Evolutionary conservation across 2,329 filamentous ascomycete genomes (phyloP), one percentile per base, ranked within the genome.

Genomic region (Aureobasidium mangrovei): DNA sequence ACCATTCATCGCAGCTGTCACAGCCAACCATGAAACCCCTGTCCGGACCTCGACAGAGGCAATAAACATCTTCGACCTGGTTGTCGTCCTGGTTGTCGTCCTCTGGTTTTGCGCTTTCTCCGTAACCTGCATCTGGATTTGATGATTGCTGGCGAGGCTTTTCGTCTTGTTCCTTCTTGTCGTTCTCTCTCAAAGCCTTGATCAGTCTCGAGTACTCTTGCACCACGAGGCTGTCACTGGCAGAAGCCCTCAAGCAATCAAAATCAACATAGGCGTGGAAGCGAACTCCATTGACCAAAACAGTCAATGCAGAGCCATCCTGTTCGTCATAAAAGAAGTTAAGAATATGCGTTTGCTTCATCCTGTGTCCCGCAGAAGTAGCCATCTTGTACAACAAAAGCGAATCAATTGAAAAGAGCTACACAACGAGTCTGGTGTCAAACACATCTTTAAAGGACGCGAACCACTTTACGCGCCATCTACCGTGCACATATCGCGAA

Each of bases 1-100:
- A 91, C 87, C 87, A 91, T 67, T 90, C 85, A 56, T 81, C 80
- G 60, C 85, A 82, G 70, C 87, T 89, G 73, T 91, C 87, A 71
- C 87, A 91, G 27, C 85, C 87, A 59, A 91, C 84, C 87, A 91
- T 91, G 33, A 53, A 53, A 4, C 49, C 49, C 26, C 40, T 27
- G 7, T 53, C 49, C 18, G 49, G 31, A 43, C 49, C 49, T 31
- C 40, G 49, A 44, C 49, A 53, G 2, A 53, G n/a, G 24, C 49
- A 53, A 32, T 53, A 53, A n/a, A 6, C 8, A 36, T 24, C 38
- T 10, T 35, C 10, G n/a, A 35, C 10, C 32, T 39, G 12, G 6
- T 39, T 9, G 12, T 39, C 36, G 12, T 39, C 46, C 1, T 18
- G 18, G 18, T 18, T 18, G 18, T 18, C 18, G 18, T 27, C 53